phyloP scores from a whole-genome alignment of 768 basidiomycete genomes.

The Phanerochaete carnosa region DNA sequence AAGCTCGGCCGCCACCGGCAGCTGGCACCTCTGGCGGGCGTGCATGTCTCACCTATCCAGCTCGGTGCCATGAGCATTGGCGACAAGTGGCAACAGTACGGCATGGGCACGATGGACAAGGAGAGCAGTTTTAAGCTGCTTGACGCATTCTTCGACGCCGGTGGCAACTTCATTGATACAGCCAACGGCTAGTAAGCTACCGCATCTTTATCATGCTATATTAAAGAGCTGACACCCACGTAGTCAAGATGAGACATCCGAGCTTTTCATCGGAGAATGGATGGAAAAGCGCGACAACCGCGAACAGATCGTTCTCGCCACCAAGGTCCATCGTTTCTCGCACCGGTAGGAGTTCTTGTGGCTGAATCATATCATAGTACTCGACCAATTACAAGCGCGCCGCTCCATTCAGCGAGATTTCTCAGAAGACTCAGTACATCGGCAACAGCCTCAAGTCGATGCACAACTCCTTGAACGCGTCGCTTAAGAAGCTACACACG shows the following conservation, averaged over 20 bases:
- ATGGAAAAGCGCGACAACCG: conserved; percentile 33
- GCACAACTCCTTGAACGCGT: conserved; percentile 30
- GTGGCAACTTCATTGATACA: conserved; percentile 23
- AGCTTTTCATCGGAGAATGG: conserved; percentile 41
- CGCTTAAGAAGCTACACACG: conserved; percentile 50
- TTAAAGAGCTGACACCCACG: neutral
- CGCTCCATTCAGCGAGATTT: conserved; percentile 8
- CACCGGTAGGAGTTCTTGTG: neutral
- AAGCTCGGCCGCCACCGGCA: conserved; percentile 28
- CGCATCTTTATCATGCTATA: neutral
- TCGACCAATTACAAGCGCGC: conserved; percentile 20
- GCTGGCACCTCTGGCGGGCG: conserved; percentile 31
- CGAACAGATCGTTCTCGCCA: conserved; percentile 34
- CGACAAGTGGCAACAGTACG: conserved; percentile 30
- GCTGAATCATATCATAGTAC: conserved; percentile 17
- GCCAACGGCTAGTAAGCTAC: conserved; percentile 29
- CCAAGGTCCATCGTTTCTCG: conserved; percentile 17
- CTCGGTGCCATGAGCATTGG: conserved; percentile 39
- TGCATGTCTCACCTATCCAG: conserved; percentile 36
- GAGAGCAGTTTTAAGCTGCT: conserved; percentile 36
- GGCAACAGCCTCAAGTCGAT: conserved; percentile 40
- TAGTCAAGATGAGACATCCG: conserved; percentile 30
- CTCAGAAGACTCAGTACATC: conserved; percentile 35
- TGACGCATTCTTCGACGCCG: conserved; percentile 33
- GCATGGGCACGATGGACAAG: conserved; percentile 33